Conservation (phyloP, 768 basidiomycete genomes). For the Zangia roseola region DNA sequence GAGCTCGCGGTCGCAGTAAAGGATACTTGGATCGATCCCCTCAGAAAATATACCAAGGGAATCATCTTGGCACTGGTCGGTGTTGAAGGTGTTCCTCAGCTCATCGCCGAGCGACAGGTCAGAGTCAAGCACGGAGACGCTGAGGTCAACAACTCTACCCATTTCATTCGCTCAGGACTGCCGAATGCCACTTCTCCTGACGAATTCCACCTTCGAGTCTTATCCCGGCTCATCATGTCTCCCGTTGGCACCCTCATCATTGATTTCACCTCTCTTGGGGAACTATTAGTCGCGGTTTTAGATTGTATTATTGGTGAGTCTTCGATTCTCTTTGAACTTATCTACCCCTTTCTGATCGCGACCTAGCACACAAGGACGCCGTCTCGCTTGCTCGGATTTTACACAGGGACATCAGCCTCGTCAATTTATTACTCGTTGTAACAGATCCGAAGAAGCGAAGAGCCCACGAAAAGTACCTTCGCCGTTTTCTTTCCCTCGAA, state of each 20-base stretch:
- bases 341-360: neutral
- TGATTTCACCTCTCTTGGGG: neutral
- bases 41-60: neutral
- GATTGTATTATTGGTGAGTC: conserved; percentile 1
- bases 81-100: neutral
- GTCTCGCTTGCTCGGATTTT: neutral
- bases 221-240: neutral
- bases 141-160: neutral
- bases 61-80: neutral
- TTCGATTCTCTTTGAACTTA: neutral
- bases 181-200: neutral
- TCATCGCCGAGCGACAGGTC: conserved; percentile 2
- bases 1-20: conserved; percentile 4
- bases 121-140: too few species aligned
- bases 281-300: conserved; percentile 3
- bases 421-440: conserved; percentile 1
- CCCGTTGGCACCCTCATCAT: neutral
- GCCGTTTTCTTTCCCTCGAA: neutral
- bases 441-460: neutral
- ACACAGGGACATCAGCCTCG: conserved; percentile 6
- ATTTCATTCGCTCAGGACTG: neutral
- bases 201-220: neutral
- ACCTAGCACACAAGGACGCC: conserved; percentile 2
- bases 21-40: conserved; percentile 5
- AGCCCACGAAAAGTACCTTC: too few species aligned